A percentile compares a stretch with the other conserved stretches of the same genome.
Conservation (phyloP, 352 stramenopile species). For the Globisporangium viniferum region DNA sequence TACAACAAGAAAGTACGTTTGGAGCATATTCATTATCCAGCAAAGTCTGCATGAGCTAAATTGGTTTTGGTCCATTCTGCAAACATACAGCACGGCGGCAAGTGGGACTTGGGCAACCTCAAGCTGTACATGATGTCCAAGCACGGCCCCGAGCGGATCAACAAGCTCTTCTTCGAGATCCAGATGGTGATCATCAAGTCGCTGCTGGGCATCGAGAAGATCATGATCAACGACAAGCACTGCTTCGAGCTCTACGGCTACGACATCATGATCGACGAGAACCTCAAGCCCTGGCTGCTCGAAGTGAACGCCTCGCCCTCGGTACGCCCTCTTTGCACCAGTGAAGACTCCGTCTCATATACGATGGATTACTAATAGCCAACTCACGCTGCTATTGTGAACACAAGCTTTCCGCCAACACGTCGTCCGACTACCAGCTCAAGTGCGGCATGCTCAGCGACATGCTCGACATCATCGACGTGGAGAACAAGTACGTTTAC, state of each 20-base stretch:
- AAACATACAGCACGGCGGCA: constrained; percentile 61
- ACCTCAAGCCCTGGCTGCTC: constrained; percentile 89
- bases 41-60: too few relatives aligned
- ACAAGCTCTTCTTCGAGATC: constrained; percentile 90
- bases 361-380: not conserved
- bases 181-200: constrained; percentile 89
- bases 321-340: constrained; percentile 22
- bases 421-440: constrained; percentile 89
- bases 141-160: constrained; percentile 70
- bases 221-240: constrained; percentile 95
- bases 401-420: constrained; percentile 86
- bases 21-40: too few relatives aligned
- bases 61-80: too few relatives aligned
- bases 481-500: constrained; percentile 75
- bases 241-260: constrained; percentile 96
- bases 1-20: constrained; percentile 84
- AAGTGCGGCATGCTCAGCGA: constrained; percentile 94
- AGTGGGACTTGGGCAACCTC: constrained; percentile 90
- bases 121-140: constrained; percentile 92
- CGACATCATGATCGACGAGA: constrained; percentile 91
- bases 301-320: constrained; percentile 94
- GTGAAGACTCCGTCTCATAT: not conserved
- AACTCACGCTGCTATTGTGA: too few relatives aligned
- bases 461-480: constrained; percentile 93
- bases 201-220: constrained; percentile 87